phyloP scores from a whole-genome alignment of 495 filamentous ascomycete genomes.

The Clavariopsis aquatica region DNA sequence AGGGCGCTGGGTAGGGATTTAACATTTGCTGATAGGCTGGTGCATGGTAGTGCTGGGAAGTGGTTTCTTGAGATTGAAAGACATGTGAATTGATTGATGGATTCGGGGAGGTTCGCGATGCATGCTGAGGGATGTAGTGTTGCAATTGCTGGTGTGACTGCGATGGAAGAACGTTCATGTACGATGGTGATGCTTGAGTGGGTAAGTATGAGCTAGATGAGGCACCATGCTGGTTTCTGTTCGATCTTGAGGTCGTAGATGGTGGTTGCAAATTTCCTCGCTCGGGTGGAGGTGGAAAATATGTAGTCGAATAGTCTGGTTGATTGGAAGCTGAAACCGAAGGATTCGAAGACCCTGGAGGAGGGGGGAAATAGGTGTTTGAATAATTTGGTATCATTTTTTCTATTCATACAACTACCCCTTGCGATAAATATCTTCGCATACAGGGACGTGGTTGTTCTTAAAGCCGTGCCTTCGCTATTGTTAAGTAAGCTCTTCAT shows the following conservation, averaged over 20 bases:
- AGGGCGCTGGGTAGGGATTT: no score
- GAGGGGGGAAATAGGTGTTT: constrained; percentile 16
- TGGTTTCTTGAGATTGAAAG: background rate
- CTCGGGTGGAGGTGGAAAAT: constrained; percentile 11
- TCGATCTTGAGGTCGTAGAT: background rate
- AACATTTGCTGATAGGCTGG: no score
- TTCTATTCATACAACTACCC: background rate
- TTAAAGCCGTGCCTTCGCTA: background rate
- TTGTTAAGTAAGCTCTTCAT: no score
- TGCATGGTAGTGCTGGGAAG: no score
- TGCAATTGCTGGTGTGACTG: background rate
- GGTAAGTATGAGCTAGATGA: background rate
- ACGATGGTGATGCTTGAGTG: background rate
- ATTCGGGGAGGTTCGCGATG: background rate
- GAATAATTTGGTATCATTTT: constrained; percentile 18
- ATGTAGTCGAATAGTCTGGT: background rate
- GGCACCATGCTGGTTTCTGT: background rate
- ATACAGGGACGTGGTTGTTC: background rate
- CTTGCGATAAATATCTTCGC: background rate
- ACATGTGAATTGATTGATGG: background rate
- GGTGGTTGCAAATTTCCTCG: background rate
- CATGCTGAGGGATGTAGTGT: background rate
- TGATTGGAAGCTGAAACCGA: background rate
- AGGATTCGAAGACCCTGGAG: background rate
- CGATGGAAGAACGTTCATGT: background rate